Evolutionary conservation across 345 rosid species (phyloP).

Genomic region (Bruguiera gymnorhiza): DNA sequence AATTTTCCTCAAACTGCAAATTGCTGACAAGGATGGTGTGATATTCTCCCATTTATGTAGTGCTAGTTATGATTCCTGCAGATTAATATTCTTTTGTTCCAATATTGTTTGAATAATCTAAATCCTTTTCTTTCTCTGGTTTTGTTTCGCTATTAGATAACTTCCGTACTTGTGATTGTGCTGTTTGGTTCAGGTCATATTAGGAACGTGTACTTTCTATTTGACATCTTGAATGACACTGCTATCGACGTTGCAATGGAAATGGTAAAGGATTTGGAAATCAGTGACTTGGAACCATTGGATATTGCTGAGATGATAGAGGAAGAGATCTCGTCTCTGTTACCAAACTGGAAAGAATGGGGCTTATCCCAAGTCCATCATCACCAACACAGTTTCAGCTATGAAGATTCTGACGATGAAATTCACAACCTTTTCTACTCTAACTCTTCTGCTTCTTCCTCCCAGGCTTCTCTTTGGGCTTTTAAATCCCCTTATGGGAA

Average conservation of each 20-base stretch:
- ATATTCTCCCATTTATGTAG: background rate
- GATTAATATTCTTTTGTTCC: background rate
- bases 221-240: constrained; percentile 65
- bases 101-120: background rate
- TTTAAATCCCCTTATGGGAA: constrained; percentile 22
- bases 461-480: constrained; percentile 44
- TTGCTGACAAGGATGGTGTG: constrained; percentile 66
- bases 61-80: background rate
- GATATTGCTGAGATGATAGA: constrained; percentile 83
- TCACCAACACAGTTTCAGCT: constrained; percentile 41
- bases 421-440: constrained; percentile 39
- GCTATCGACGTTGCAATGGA: constrained; percentile 76
- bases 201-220: constrained; percentile 83
- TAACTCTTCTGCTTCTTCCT: constrained; percentile 50
- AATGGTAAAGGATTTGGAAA: constrained; percentile 88
- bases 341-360: constrained; percentile 55
- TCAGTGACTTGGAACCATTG: constrained; percentile 62
- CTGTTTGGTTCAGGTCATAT: constrained; percentile 47
- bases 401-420: constrained; percentile 27
- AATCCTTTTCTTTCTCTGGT: background rate
- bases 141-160: background rate
- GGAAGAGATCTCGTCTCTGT: constrained; percentile 61
- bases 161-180: background rate
- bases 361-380: constrained; percentile 29
- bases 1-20: constrained; percentile 82